Evolutionary conservation across 805 yeast species (phyloP), one percentile per base, ranked within the genome.

Genomic region (Suhomyces canberraensis): DNA sequence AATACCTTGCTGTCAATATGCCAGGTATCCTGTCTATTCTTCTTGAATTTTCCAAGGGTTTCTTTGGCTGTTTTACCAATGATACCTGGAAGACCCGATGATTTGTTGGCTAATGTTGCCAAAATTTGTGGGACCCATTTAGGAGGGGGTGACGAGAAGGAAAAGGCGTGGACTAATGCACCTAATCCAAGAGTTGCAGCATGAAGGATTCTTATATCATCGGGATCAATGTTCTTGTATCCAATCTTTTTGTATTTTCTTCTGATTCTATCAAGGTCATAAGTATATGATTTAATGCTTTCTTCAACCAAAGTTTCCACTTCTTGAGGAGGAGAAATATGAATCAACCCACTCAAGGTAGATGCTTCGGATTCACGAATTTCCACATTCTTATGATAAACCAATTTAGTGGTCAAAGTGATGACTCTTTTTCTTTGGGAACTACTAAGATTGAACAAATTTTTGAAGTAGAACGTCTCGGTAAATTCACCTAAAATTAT

Each of bases 1-100:
- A 91, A 93, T 11, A 75, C 78, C 46, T 71, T 71, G 42, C 84
- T 75, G 56, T 91, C 98, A 41, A 88, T 76, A 51, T 86, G 95
- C 98, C 98, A 91, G 0, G 97, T 88, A 51, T 91, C 98, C 40
- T 90, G 95, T 46, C 98, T 76, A 4, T 87, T 79, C 65, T 89
- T 89, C 58, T 90, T 91, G 65, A 93, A 93, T 44, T 79, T 81
- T 45, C 95, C 81, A 34, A 91, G 69, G 2, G 78, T 74, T 21
- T 79, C 81, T 58, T 91, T 91, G 5, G 96, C 95, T 1, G 95
- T 76, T 37, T 81, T 76, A 1, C 96, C 96, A 19, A 84, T 78
- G 36, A 80, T 56, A 6, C 97, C 97, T 13, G 81, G 81, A 15
- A 84, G 75, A 11, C 84, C 78, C 3, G 82, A 72, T 3, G 88